Base-by-base conservation (phyloP, 129 eudicot genomes). In the Chrysanthemum seticuspe region DNA sequence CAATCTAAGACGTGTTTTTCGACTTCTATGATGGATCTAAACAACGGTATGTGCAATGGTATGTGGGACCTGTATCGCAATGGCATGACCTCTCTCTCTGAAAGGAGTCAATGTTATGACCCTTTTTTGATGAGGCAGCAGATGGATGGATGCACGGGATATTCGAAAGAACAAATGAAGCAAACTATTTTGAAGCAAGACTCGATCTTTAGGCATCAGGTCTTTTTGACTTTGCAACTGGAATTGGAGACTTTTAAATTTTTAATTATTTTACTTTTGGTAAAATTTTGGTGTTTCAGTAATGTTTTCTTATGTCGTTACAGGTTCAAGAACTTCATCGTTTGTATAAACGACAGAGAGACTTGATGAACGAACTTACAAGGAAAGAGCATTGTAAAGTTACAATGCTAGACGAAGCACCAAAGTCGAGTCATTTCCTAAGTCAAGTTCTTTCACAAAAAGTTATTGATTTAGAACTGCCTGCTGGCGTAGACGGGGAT, bases 251-350 rank as follows among this genome's bases (percentile, higher is more conserved):
- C 49, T 76, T 18, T 19, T 51, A 10, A 13, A 50, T 45, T 15
- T 14, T 8, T 68, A 2, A 4, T 60, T 60, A 3, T 58, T 60
- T 2, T 59, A 21, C 19, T 29, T 79, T 51, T 67, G 59, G 49
- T 64, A 4, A 57, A 34, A 2, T 29, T 34, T 23, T 14, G 18
- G 65, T 68, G 48, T 45, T 74, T 57, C 1, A 57, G 31, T 57
- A 16, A 57, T 56, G 13, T 18, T 10, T 14, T 57, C 10, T n/a
- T 7, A 0, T 8, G 21, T 57, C 47, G 52, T 18, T 83, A 62
- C 85, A 91, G 97, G 86, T 88, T 68, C 86, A 80, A 84, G 97
- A 91, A 78, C 95, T 91, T 70, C 97, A 91, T 76, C 95, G 95
- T 3, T 78, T 91, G 57, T 87, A 91, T 66, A 81, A 75, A 82